These are phyloP conservation scores for Phytophthora sansomeana DNA, from an alignment of 352 stramenopile species.

Conservation along the genomic window DNA sequence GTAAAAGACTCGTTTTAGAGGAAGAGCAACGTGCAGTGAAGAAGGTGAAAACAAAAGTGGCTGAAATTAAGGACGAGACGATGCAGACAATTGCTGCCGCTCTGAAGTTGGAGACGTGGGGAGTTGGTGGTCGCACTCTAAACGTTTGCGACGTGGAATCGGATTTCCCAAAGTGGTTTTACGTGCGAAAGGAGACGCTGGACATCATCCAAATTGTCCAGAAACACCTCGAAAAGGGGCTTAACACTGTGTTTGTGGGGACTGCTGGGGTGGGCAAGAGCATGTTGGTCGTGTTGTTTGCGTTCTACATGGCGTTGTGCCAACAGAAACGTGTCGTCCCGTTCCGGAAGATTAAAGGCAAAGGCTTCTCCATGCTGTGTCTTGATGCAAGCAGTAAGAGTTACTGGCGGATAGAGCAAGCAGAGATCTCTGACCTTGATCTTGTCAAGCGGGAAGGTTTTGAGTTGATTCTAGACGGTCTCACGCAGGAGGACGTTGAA, in stretches of 20 bases:
- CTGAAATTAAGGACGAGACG: slow-evolving; percentile 12
- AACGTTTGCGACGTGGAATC: slow-evolving; percentile 34
- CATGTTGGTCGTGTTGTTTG: slow-evolving; percentile 42
- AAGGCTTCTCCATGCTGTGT: slow-evolving; percentile 38
- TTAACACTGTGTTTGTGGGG: slow-evolving; percentile 36
- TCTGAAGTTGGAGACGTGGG: slow-evolving; percentile 32
- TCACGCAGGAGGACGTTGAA: slow-evolving; percentile 12
- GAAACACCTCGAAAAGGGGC: slow-evolving; percentile 12
- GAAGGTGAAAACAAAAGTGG: slow-evolving; percentile 23
- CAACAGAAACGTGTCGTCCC: slow-evolving; percentile 41
- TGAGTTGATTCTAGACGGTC: slow-evolving; percentile 22
- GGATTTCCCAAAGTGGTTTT: slow-evolving; percentile 46
- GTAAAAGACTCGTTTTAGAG: no score
- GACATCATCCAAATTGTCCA: slow-evolving; percentile 42
- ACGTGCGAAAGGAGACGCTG: slow-evolving; percentile 38
- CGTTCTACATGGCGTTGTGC: slow-evolving; percentile 36
- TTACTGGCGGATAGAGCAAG: slow-evolving; percentile 34
- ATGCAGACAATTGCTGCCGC: slow-evolving; percentile 7
- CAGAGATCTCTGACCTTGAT: slow-evolving; percentile 28
- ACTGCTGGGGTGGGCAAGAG: slow-evolving; percentile 40
- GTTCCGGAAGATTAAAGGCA: slow-evolving; percentile 34
- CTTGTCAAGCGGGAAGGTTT: neutral
- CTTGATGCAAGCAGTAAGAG: slow-evolving; percentile 24
- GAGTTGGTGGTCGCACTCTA: slow-evolving; percentile 28
- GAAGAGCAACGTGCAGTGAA: no score